Conservation (phyloP, 208 protist genomes). For the Borovskyia barvae region DNA sequence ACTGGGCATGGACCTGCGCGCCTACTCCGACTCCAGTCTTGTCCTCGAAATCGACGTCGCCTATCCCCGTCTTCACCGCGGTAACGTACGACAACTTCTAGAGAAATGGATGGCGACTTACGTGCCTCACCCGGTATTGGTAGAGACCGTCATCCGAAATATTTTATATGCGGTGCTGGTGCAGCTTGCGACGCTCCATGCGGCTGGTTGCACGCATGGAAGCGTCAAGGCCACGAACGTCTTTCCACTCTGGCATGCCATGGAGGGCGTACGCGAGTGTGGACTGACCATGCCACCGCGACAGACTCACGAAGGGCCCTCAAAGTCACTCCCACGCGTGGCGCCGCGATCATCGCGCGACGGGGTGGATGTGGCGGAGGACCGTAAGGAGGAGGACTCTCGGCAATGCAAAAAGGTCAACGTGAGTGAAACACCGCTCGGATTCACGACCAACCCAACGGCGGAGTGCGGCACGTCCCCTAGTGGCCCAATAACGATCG, state of each 20-base stretch:
- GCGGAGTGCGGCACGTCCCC: no score
- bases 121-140: slow-evolving; percentile 34
- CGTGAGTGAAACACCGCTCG: no score
- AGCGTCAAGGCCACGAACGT: slow-evolving; percentile 75
- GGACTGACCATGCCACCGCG: slow-evolving; percentile 20
- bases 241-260: slow-evolving; percentile 46
- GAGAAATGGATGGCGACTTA: slow-evolving; percentile 27
- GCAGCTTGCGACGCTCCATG: slow-evolving; percentile 53
- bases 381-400: no score
- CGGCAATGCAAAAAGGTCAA: no score
- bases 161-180: slow-evolving; percentile 55
- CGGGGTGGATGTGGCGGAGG: no score
- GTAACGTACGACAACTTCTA: slow-evolving; percentile 53
- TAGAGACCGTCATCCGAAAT: slow-evolving; percentile 66
- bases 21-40: slow-evolving; percentile 13
- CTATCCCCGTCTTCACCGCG: slow-evolving; percentile 43
- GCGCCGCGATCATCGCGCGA: no score
- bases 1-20: slow-evolving; percentile 18
- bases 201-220: slow-evolving; percentile 45
- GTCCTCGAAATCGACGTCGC: slow-evolving; percentile 45
- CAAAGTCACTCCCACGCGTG: no score
- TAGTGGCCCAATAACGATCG: no score
- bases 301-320: no score
- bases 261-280: slow-evolving; percentile 24
- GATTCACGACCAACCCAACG: no score